Base-by-base conservation (phyloP, 345 rosid species). In the Draba incana region DNA sequence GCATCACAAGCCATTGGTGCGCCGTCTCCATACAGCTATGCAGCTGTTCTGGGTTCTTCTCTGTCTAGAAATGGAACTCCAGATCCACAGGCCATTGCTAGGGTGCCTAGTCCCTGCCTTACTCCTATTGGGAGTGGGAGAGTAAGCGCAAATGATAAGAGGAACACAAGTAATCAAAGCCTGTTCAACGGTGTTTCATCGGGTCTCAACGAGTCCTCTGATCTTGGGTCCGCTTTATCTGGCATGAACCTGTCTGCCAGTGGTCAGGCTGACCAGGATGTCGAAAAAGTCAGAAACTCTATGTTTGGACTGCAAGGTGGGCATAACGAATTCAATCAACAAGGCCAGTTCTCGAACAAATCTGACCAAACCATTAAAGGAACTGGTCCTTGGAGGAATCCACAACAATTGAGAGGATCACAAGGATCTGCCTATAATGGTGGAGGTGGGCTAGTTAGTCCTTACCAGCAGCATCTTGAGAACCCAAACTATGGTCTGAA, bases 31-130 rank as follows among this genome's bases (percentile, higher is more conserved):
- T 81, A 81, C 52, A 70, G 89, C 50, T 90, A 90, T 75, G 98
- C 96, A 69, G 84, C 93, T 77, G 97, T 78, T 30, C 78, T 92
- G 0, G 97, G 97, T 27, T 47, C 89, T 64, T 81, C 97, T 37
- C 64, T 93, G 78, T 92, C 98, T 35, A 80, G 98, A 68, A 84
- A 85, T 58, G 84, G 82, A 25, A 93, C 98, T 41, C 98, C 98
- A 64, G 98, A 93, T 79, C 88, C 90, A 2, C 96, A 88, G 73
- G 82, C 77, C 61, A 67, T 83, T 48, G 92, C 79, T 42, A 83
- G 94, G 80, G 89, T 84, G 46, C 98, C 97, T 53, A 93, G 98
- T 76, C 98, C 97, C 49, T 83, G 96, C 69, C 84, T 80, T 8
- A 83, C 90, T 8, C 96, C 97, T 25, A 90, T 92, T 70, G 98